phyloP scores from a whole-genome alignment of 192 early-diverging fungal genomes.

The Coemansia sp. region DNA sequence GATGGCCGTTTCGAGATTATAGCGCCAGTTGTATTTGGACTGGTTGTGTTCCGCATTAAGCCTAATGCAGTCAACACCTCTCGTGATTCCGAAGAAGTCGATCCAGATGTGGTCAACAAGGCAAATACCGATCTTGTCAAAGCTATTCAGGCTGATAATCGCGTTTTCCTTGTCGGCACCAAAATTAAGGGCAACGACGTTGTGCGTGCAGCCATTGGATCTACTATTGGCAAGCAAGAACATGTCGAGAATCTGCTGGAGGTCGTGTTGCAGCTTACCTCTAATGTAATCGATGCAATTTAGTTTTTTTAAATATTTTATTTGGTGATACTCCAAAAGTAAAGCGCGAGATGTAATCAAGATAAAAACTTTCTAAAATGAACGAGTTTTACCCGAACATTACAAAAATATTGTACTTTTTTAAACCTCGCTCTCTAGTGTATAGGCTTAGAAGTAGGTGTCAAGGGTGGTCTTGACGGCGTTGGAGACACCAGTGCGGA shows the following conservation, averaged over 20 bases:
- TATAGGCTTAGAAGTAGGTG: slow-evolving; percentile 48
- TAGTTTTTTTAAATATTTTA: slow-evolving; percentile 2
- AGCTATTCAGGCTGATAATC: slow-evolving; percentile 33
- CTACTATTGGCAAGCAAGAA: slow-evolving; percentile 17
- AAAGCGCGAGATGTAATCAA: too few species aligned
- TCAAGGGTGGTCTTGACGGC: slow-evolving; percentile 55
- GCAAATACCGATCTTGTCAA: slow-evolving; percentile 27
- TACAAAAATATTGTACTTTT: neutral
- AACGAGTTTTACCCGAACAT: neutral
- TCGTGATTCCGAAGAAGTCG: neutral
- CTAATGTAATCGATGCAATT: slow-evolving; percentile 9
- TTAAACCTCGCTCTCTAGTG: neutral
- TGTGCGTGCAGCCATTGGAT: slow-evolving; percentile 37
- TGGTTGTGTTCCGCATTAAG: slow-evolving; percentile 52
- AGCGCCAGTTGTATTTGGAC: slow-evolving; percentile 39
- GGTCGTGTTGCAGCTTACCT: slow-evolving; percentile 11
- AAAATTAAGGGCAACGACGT: slow-evolving; percentile 33
- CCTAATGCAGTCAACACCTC: slow-evolving; percentile 12
- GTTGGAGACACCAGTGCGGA: slow-evolving; percentile 51
- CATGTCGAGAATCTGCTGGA: slow-evolving; percentile 19
- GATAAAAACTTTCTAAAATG: neutral
- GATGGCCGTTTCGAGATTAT: slow-evolving; percentile 54
- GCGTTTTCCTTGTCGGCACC: slow-evolving; percentile 43
- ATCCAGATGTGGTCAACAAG: slow-evolving; percentile 16
- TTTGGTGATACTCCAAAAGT: neutral